Evolutionary conservation across 257 asterid species (phyloP).

Genomic region (Salvia miltiorrhiza): DNA sequence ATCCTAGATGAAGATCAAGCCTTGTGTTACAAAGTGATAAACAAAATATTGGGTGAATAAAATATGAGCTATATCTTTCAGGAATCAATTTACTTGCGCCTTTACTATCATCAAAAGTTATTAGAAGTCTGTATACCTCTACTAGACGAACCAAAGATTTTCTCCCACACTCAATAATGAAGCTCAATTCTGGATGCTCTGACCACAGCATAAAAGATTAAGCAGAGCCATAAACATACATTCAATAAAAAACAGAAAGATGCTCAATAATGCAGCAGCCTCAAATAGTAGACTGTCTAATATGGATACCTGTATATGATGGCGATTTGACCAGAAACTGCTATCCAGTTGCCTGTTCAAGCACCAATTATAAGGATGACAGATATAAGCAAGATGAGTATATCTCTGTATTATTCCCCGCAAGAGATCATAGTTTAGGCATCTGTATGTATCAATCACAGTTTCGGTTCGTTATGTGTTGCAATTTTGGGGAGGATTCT

Average conservation of each 20-base stretch:
- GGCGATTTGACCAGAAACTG: background rate
- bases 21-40: slow-evolving; percentile 6
- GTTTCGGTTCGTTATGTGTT: background rate
- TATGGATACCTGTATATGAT: background rate
- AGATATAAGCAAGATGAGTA: background rate
- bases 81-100: background rate
- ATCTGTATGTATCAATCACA: slow-evolving; percentile 25
- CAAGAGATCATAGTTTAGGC: slow-evolving; percentile 17
- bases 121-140: background rate
- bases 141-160: background rate
- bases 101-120: background rate
- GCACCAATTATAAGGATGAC: slow-evolving; percentile 13
- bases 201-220: slow-evolving; percentile 1
- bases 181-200: background rate
- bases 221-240: slow-evolving; percentile 11
- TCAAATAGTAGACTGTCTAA: slow-evolving; percentile 12
- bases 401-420: slow-evolving; percentile 9
- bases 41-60: background rate
- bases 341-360: slow-evolving; percentile 11
- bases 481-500: background rate
- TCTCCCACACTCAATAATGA: background rate
- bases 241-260: slow-evolving; percentile 19
- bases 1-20: slow-evolving; percentile 58
- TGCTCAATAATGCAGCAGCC: slow-evolving; percentile 27
- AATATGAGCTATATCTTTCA: background rate